Evolutionary conservation across 441 rosid species (phyloP).

Genomic region (Raphanus hybrid): DNA sequence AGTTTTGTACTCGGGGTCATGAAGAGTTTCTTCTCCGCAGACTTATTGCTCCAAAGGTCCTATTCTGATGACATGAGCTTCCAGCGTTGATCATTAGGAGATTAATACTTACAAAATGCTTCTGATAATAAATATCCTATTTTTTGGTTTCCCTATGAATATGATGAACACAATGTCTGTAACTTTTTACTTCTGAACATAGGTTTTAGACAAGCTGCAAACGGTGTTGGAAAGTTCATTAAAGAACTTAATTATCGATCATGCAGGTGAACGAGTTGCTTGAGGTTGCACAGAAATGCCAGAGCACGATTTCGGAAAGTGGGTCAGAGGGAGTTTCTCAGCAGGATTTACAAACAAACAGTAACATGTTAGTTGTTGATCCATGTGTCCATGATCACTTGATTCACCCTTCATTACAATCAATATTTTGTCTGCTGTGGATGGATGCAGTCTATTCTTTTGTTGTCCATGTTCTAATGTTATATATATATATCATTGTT

Average conservation of each 20-base stretch:
- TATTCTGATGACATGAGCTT: conserved; percentile 17
- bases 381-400: background rate
- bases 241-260: background rate
- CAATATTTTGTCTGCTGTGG: background rate
- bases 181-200: too few relatives aligned
- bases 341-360: conserved; percentile 84
- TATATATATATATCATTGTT: conserved; percentile 21
- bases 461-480: background rate
- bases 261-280: conserved; percentile 88
- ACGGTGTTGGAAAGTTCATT: too few relatives aligned
- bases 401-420: background rate
- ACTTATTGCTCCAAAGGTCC: conserved; percentile 94
- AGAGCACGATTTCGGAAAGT: conserved; percentile 82
- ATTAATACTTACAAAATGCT: conserved; percentile 1
- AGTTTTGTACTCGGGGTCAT: conserved; percentile 92
- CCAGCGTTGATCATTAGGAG: background rate
- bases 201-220: too few relatives aligned
- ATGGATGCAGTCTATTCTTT: background rate
- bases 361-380: conserved; percentile 74
- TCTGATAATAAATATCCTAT: too few relatives aligned
- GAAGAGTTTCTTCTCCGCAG: conserved; percentile 95
- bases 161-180: too few relatives aligned
- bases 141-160: too few relatives aligned
- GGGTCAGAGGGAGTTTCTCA: conserved; percentile 86
- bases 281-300: conserved; percentile 92